These are phyloP conservation scores for Sporothrix luriei DNA, from an alignment of 2,329 filamentous ascomycete genomes.

Conservation along the genomic window DNA sequence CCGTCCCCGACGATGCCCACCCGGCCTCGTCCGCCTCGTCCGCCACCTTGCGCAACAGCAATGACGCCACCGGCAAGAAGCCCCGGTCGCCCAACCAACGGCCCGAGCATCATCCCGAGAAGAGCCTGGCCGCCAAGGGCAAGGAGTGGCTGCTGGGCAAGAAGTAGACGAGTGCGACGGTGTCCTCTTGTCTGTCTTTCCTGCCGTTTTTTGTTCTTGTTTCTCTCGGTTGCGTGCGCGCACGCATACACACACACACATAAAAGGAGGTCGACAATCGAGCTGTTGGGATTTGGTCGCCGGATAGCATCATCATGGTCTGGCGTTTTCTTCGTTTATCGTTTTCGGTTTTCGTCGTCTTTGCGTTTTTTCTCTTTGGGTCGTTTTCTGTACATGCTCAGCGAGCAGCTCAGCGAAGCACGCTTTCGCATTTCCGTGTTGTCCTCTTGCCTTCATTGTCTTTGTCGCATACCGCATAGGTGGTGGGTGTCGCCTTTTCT, in stretches of 20 bases:
- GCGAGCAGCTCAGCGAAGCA: slow-evolving; percentile 13
- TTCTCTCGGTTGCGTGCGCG: background rate
- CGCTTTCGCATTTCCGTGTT: background rate
- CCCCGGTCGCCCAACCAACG: slow-evolving; percentile 21
- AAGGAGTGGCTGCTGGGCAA: slow-evolving; percentile 56
- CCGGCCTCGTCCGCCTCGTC: slow-evolving; percentile 29
- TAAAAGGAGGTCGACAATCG: slow-evolving; percentile 19
- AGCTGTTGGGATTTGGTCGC: background rate
- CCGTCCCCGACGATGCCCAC: slow-evolving; percentile 42
- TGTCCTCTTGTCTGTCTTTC: background rate
- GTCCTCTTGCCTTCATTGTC: background rate
- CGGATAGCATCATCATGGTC: slow-evolving; percentile 19
- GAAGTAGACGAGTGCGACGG: slow-evolving; percentile 45
- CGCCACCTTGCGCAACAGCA: slow-evolving; percentile 34
- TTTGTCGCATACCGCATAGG: background rate
- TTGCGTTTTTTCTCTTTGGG: background rate
- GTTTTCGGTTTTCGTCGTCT: background rate
- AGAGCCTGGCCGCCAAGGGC: slow-evolving; percentile 48
- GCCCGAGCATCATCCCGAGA: slow-evolving; percentile 36
- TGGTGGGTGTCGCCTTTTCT: background rate
- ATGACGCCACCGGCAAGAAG: slow-evolving; percentile 33
- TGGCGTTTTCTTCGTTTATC: slow-evolving; percentile 19
- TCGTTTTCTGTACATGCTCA: background rate
- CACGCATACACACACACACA: background rate
- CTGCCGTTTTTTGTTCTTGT: background rate